Base-by-base conservation (phyloP, 164 flowering plant genomes). In the Vitis cinerea region DNA sequence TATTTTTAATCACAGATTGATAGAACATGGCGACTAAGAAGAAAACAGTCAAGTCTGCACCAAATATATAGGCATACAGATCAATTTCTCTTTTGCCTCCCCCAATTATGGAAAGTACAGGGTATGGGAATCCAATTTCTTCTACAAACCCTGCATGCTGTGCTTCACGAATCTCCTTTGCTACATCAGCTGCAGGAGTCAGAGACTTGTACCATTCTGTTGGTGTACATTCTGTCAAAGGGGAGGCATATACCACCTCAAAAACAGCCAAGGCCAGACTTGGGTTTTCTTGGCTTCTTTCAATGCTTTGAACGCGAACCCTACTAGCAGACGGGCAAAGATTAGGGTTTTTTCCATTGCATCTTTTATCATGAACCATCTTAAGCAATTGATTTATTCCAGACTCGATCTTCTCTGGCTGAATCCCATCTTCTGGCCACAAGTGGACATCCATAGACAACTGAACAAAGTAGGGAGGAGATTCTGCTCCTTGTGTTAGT, bases 381-480 rank as follows among this genome's bases (percentile, higher is more conserved):
- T 78, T 74, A 47, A 96, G 94, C 75, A 96, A 68, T 64, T 84
- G 88, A 65, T 92, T 96, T 76, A 93, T 74, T 77, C 90, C 89
- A 67, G 98, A 96, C 69, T 96, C 99, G 61, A 96, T 87, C 71
- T 87, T 92, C 82, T 89, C 98, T 31, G 97, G 99, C 69, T 96
- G 99, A 74, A 96, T 89, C 14, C 94, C 98, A 83, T 93, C 98
- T 57, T 89, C 98, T 50, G 97, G 98, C 92, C 97, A 93, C 29
- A 62, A 64, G 51, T 78, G 78, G 54, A 96, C 97, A 83, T 92
- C 91, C 94, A 96, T 78, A 15, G 97, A 90, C 77, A 96, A 79
- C 83, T 96, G 99, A 31, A 96, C 86, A 85, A 96, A 92, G 75
- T 88, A 89, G 44, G 99, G 99, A 67, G 99, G 97, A 53, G 99